A percentile compares a stretch with the other conserved stretches of the same genome.
Conservation (phyloP, 2,329 filamentous ascomycete species). For the Plenodomus lindquistii region DNA sequence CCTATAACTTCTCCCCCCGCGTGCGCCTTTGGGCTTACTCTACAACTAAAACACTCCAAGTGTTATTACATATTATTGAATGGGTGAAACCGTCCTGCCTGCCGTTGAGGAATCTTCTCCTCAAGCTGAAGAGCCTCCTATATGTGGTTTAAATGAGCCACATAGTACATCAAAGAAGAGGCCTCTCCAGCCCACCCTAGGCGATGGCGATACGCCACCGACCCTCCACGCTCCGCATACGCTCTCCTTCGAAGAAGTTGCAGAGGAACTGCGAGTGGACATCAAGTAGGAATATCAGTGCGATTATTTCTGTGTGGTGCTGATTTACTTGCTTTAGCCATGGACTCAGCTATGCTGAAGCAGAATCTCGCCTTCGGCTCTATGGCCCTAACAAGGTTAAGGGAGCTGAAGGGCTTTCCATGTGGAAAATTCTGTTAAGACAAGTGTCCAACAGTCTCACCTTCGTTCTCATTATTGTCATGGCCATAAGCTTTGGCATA, state of each 20-base stretch:
- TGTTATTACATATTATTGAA: constrained; percentile 47
- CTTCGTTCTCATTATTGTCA: constrained; percentile 72
- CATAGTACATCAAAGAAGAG: constrained; percentile 28
- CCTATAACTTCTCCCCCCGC: constrained; percentile 40
- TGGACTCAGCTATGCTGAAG: constrained; percentile 68
- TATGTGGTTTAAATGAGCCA: constrained; percentile 44
- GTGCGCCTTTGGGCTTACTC: constrained; percentile 21
- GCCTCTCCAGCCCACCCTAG: constrained; percentile 25
- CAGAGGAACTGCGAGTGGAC: constrained; percentile 42
- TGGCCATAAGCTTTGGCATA: constrained; percentile 68
- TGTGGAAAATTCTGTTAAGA: constrained; percentile 76
- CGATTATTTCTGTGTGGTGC: neutral
- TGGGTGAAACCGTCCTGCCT: constrained; percentile 47
- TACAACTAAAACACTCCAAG: constrained; percentile 36
- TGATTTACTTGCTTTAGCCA: constrained; percentile 44
- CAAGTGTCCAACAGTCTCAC: constrained; percentile 79
- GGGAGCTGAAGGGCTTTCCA: constrained; percentile 70
- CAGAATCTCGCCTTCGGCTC: constrained; percentile 65
- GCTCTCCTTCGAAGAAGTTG: constrained; percentile 41
- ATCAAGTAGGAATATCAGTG: constrained; percentile 30
- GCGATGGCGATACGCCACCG: constrained; percentile 22
- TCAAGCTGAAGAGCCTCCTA: constrained; percentile 48
- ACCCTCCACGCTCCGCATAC: constrained; percentile 41
- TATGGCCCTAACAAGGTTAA: constrained; percentile 74
- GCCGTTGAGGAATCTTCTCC: constrained; percentile 47